Evolutionary conservation across 176 grass and related monocot genomes (phyloP).

Genomic region (Carex pumila): DNA sequence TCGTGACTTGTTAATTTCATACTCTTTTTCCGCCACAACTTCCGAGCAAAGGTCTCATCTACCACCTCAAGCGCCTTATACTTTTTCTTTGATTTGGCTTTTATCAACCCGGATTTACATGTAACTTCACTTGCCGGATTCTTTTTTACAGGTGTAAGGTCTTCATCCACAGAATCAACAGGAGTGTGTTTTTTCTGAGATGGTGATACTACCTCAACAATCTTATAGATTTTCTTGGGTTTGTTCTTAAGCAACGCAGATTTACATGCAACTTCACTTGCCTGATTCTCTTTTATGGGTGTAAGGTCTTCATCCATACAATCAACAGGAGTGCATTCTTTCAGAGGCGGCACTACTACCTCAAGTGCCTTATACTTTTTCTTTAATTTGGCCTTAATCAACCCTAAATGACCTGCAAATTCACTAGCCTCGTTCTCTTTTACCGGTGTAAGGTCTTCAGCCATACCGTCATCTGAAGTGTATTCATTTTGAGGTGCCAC

Average conservation of each 20-base stretch:
- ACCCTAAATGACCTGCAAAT: not conserved
- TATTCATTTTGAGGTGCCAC: not conserved
- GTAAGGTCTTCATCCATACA: not conserved
- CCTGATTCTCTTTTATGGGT: not conserved
- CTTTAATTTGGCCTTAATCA: not conserved
- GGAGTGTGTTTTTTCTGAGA: not conserved
- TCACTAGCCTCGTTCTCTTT: slow-evolving; percentile 18
- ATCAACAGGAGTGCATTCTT: not conserved
- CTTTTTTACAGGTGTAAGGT: not conserved
- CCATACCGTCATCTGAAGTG: slow-evolving; percentile 25
- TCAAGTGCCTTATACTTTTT: not conserved
- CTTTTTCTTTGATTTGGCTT: slow-evolving; percentile 25
- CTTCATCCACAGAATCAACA: not conserved
- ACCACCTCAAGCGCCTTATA: slow-evolving; percentile 29
- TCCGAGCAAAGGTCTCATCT: slow-evolving; percentile 59
- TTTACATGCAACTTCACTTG: not conserved
- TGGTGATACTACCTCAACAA: not conserved
- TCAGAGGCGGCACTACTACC: not conserved
- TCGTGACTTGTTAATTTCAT: slow-evolving; percentile 43
- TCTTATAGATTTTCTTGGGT: not conserved
- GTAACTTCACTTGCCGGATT: not conserved
- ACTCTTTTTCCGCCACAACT: slow-evolving; percentile 45
- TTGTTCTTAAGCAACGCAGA: not conserved
- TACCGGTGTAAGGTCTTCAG: slow-evolving; percentile 11
- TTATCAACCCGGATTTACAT: slow-evolving; percentile 11